Percentiles rank a stretch among this genome's conserved stretches.
Conservation (phyloP, 352 stramenopile species). For the Globisporangium okanoganense region DNA sequence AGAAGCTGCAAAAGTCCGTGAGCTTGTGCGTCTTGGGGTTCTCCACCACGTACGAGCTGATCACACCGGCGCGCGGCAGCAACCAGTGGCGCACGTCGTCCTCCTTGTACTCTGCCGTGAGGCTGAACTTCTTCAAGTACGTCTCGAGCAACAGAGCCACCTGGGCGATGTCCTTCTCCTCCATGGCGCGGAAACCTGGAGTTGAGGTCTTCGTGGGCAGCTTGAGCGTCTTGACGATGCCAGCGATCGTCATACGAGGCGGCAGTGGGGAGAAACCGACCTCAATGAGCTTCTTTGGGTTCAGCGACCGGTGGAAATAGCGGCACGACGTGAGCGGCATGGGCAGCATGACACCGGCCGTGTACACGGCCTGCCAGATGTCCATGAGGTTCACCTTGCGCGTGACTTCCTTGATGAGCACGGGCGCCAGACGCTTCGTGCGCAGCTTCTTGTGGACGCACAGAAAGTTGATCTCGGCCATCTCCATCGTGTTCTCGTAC, state of each 20-base stretch:
- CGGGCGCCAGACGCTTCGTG: conserved; percentile 94
- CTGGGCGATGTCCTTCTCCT: conserved; percentile 42
- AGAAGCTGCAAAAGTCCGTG: conserved; percentile 96
- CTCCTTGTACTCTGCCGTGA: conserved; percentile 87
- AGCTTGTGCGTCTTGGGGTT: conserved; percentile 69
- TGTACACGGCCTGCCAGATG: conserved; percentile 98
- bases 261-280: conserved; percentile 95
- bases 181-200: conserved; percentile 50
- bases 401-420: conserved; percentile 99
- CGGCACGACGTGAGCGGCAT: conserved; percentile 92
- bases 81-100: conserved; percentile 97
- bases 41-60: conserved; percentile 93
- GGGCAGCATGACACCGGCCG: conserved; percentile 95
- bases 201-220: conserved; percentile 48
- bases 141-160: conserved; percentile 44
- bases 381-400: conserved; percentile 94
- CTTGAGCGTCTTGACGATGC: conserved; percentile 90
- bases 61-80: conserved; percentile 92
- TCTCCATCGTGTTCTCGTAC: conserved; percentile 40
- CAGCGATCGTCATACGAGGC: conserved; percentile 93
- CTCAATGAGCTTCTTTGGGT: conserved; percentile 98
- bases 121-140: conserved; percentile 62
- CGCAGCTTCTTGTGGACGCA: conserved; percentile 99
- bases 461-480: conserved; percentile 99
- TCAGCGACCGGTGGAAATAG: conserved; percentile 97